These are phyloP conservation scores for Thymus quinquecostatus DNA, from an alignment of 257 asterid genomes.

Conservation along the genomic window DNA sequence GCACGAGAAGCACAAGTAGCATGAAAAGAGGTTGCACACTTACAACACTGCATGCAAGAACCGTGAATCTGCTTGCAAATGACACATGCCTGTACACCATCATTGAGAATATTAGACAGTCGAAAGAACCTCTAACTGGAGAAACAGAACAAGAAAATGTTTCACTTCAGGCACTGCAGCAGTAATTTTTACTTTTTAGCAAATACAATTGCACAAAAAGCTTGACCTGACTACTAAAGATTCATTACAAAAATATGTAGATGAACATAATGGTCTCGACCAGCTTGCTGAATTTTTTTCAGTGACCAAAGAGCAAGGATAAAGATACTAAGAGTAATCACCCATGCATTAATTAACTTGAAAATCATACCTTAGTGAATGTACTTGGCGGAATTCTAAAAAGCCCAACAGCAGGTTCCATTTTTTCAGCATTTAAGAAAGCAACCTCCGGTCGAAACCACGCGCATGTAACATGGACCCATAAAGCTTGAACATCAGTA, in stretches of 20 bases:
- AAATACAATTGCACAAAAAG: constrained; percentile 11
- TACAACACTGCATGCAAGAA: constrained; percentile 90
- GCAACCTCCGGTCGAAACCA: constrained; percentile 96
- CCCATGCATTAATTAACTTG: constrained; percentile 25
- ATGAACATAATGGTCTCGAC: constrained; percentile 15
- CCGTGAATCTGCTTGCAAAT: constrained; percentile 93
- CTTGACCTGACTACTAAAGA: constrained; percentile 11
- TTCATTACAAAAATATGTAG: constrained; percentile 23
- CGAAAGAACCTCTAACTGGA: background rate
- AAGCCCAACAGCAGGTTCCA: constrained; percentile 96
- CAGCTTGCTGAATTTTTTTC: constrained; percentile 16
- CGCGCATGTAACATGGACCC: constrained; percentile 97
- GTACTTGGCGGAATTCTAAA: constrained; percentile 68
- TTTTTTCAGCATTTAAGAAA: constrained; percentile 66
- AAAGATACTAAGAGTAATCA: constrained; percentile 16
- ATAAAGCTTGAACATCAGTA: constrained; percentile 72
- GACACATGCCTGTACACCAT: constrained; percentile 69
- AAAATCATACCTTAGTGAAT: constrained; percentile 66
- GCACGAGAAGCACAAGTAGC: constrained; percentile 91
- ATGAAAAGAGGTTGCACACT: constrained; percentile 84
- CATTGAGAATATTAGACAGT: constrained; percentile 5
- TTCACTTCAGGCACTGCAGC: background rate
- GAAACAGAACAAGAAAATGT: background rate
- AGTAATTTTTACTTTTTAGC: constrained; percentile 22
- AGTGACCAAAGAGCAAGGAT: constrained; percentile 29